Evolutionary conservation across 441 rosid species (phyloP), one percentile per base, ranked within the genome.

Genomic region (Syzygium malaccense): DNA sequence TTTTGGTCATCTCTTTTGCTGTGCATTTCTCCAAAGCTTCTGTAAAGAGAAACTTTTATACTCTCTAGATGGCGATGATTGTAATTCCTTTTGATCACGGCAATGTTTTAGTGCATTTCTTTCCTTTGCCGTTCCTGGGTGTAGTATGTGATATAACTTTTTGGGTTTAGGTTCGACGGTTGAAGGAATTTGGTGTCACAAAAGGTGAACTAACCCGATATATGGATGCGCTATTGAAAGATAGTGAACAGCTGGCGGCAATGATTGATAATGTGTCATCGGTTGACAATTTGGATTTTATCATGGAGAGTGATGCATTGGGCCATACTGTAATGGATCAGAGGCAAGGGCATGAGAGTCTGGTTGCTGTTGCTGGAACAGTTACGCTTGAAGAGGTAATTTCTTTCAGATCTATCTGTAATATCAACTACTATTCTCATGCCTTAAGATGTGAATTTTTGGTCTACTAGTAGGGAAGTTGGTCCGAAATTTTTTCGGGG

Each of bases 311-410:
- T 90, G 99, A 96, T 93, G 99, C 99, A 33, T 89, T 98, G 87
- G 94, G 98, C 88, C 99, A 98, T 89, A 94, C 95, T 20, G 98
- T 98, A 89, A 98, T 98, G 99, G 99, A 98, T 93, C 99, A 97
- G 91, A 94, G 92, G 88, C 99, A 98, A 92, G 99, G 99, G 88
- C 99, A 97, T 92, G 99, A 94, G 92, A 94, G 98, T 91, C 92
- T 98, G 94, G 93, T 96, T 93, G 96, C 95, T 86, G 95, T 98
- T 89, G 94, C 98, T 83, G 99, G 98, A 91, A 96, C 98, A 17
- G 95, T 98, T 90, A 94, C 98, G 11, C 99, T 98, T 91, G 97
- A 95, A 91, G 99, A 97, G 93, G 99, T 96, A 93, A 91, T 88
- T 90, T 90, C 62, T 33, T 80, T 64, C 80, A 32, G 86, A 51